Evolutionary conservation across 768 basidiomycete species (phyloP).

Genomic region (Lentinula sp.): DNA sequence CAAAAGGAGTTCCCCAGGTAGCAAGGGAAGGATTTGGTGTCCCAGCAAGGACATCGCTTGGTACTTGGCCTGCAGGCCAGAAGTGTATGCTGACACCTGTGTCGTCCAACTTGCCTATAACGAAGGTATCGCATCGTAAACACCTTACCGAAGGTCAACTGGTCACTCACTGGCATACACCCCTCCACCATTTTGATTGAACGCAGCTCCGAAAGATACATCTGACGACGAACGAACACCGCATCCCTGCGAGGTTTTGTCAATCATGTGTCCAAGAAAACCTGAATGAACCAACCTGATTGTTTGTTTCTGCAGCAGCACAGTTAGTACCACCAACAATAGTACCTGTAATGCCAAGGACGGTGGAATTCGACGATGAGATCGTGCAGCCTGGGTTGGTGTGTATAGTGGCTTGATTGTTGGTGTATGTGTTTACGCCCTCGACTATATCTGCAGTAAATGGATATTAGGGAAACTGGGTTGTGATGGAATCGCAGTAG

Average conservation of each 20-base stretch:
- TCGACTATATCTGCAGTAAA: slow-evolving; percentile 61
- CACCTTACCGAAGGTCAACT: not conserved
- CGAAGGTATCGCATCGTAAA: slow-evolving; percentile 1
- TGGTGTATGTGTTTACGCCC: slow-evolving; percentile 75
- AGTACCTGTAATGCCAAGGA: slow-evolving; percentile 53
- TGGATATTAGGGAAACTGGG: too few relatives aligned
- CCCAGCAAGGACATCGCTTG: slow-evolving; percentile 67
- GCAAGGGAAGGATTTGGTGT: slow-evolving; percentile 59
- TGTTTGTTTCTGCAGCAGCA: slow-evolving; percentile 60
- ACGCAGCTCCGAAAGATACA: slow-evolving; percentile 77
- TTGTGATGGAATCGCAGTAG: too few relatives aligned
- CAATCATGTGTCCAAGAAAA: too few relatives aligned
- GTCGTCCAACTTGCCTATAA: slow-evolving; percentile 68
- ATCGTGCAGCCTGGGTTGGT: slow-evolving; percentile 68
- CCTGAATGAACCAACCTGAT: slow-evolving; percentile 26
- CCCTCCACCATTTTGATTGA: slow-evolving; percentile 82
- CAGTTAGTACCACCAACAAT: slow-evolving; percentile 72
- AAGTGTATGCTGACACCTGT: slow-evolving; percentile 76
- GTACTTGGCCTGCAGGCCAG: slow-evolving; percentile 71
- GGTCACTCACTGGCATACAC: slow-evolving; percentile 77
- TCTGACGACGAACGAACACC: slow-evolving; percentile 58
- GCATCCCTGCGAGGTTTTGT: slow-evolving; percentile 45
- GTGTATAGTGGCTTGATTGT: slow-evolving; percentile 71
- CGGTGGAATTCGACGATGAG: slow-evolving; percentile 35
- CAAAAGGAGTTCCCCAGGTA: slow-evolving; percentile 73